Evolutionary conservation across 1,284 basidiomycete genomes (phyloP), one percentile per base, ranked within the genome.

Genomic region (Sporisorium graminicola): DNA sequence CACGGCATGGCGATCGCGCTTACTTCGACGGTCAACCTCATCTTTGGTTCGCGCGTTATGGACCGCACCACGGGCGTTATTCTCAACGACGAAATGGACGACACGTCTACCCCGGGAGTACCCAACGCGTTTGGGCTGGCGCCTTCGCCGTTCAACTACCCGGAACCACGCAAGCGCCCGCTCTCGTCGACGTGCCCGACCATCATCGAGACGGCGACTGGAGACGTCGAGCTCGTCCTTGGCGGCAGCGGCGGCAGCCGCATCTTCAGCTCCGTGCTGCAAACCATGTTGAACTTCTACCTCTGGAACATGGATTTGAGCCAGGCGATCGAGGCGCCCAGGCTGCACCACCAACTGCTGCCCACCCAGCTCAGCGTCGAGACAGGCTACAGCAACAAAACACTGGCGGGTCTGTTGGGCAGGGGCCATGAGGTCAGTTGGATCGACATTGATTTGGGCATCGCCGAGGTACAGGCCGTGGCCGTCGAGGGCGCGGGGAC

Each of bases 331-430:
- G 96, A 98, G 86, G 89, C 87, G 72, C 91, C 93, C 0, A 89
- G 95, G n/a, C 84, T 97, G n/a, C 95, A 98, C 83, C 91, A 97
- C 83, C 96, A 98, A 85, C 65, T 83, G 24, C 62, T 83, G 8
- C 82, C 82, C 10, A 59, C 58, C 18, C 27, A 64, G 26, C 57
- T 82, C 4, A 73, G 65, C 20, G 73, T 72, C n/a, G 82, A 83
- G 64, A 81, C 77, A 5, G 68, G 72, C 10, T 80, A 74, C 56
- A 65, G 58, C 47, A 67, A 65, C 2, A 66, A 71, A 18, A 60
- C 70, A 26, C 35, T 81, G 1, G 73, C 76, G 0, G 76, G 60
- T 1, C 54, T 83, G 22, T 42, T 47, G 42, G 66, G 64, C 0
- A 69, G 74, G 14, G 79, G 76, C 0, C 82, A 83, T 44, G 68